phyloP scores from a whole-genome alignment of 352 stramenopile species.

The Phytophthora kernoviae region DNA sequence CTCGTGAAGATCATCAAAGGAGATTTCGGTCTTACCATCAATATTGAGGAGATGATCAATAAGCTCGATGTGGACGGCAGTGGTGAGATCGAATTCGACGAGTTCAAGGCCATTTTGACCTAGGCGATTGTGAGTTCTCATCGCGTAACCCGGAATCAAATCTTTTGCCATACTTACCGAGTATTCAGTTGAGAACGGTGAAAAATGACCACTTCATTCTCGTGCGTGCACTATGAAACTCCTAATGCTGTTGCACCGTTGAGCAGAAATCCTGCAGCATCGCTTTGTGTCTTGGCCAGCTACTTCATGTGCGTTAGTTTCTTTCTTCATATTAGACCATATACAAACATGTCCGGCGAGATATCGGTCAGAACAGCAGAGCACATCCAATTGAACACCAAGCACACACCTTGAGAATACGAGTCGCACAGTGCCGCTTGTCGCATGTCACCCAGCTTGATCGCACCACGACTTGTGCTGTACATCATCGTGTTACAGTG shows the following conservation, averaged over 20 bases:
- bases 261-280: neutral
- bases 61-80: slow-evolving; percentile 95
- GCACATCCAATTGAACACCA: neutral
- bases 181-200: no score
- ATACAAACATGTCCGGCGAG: neutral
- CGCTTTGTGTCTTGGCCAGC: neutral
- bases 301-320: neutral
- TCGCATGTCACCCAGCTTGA: slow-evolving; percentile 94
- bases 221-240: no score
- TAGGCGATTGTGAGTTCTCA: no score
- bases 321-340: neutral
- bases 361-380: no score
- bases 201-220: neutral
- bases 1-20: slow-evolving; percentile 96
- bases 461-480: slow-evolving; percentile 90
- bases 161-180: no score
- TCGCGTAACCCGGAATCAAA: no score
- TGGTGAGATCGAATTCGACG: slow-evolving; percentile 96
- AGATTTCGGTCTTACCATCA: slow-evolving; percentile 96
- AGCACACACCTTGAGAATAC: slow-evolving; percentile 65
- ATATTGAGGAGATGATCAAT: slow-evolving; percentile 98
- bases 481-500: slow-evolving; percentile 97
- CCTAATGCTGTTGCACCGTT: no score
- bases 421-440: slow-evolving; percentile 88
- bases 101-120: slow-evolving; percentile 93